phyloP scores from a whole-genome alignment of 2,329 filamentous ascomycete species.

The Cladosporium sp. region DNA sequence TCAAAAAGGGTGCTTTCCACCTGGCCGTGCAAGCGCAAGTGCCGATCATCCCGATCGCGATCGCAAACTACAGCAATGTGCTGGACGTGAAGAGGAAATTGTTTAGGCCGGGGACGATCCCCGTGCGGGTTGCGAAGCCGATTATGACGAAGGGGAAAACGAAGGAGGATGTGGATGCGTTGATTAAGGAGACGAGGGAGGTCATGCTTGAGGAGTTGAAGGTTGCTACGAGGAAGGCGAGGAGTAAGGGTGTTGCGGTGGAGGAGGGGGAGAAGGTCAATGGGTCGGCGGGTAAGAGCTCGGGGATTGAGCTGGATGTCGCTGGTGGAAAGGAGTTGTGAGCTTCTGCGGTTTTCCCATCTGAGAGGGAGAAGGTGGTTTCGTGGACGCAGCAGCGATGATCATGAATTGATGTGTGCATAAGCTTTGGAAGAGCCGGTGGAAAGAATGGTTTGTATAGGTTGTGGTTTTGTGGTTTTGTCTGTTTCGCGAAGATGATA shows the following conservation, averaged over 20 bases:
- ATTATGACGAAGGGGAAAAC: slow-evolving; percentile 75
- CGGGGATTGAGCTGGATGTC: slow-evolving; percentile 22
- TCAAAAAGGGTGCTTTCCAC: slow-evolving; percentile 99
- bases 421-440: neutral
- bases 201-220: slow-evolving; percentile 67
- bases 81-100: slow-evolving; percentile 46
- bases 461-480: neutral
- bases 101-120: slow-evolving; percentile 54
- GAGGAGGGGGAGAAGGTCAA: slow-evolving; percentile 20
- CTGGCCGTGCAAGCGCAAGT: slow-evolving; percentile 91
- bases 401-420: neutral
- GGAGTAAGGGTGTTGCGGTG: slow-evolving; percentile 29
- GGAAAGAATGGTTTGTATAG: neutral
- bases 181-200: slow-evolving; percentile 68
- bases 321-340: slow-evolving; percentile 15
- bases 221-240: slow-evolving; percentile 40
- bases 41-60: slow-evolving; percentile 77
- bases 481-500: slow-evolving; percentile 10
- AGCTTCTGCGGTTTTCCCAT: neutral
- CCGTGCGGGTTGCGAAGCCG: slow-evolving; percentile 71
- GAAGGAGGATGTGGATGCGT: slow-evolving; percentile 72
- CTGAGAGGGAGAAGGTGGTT: neutral
- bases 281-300: slow-evolving; percentile 23
- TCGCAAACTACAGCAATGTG: slow-evolving; percentile 53
- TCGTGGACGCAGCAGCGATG: neutral